phyloP scores from a whole-genome alignment of 129 eudicot genomes.

The Sambucus nigra region DNA sequence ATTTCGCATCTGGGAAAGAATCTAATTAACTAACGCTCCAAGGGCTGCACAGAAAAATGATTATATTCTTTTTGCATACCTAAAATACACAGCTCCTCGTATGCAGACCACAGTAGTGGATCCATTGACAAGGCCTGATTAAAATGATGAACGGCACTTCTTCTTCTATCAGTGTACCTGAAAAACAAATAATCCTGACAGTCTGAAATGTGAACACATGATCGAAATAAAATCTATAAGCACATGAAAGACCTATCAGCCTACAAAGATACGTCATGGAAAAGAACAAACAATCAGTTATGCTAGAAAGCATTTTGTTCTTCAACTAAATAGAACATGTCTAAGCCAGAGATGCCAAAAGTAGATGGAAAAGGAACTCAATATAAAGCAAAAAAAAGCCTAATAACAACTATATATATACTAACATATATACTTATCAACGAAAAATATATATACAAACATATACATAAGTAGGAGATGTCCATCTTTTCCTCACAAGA shows the following conservation, averaged over 20 bases:
- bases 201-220: background rate
- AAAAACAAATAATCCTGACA: slow-evolving; percentile 17
- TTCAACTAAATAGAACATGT: background rate
- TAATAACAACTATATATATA: background rate
- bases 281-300: background rate
- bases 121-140: slow-evolving; percentile 87
- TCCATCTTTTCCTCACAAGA: too few relatives aligned
- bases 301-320: background rate
- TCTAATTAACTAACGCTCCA: background rate
- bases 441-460: too few relatives aligned
- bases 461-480: too few relatives aligned
- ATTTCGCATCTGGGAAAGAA: too few relatives aligned
- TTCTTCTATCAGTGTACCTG: slow-evolving; percentile 89
- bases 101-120: slow-evolving; percentile 94
- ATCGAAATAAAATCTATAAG: background rate
- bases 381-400: background rate
- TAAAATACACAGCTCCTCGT: slow-evolving; percentile 87
- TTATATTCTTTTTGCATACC: slow-evolving; percentile 29
- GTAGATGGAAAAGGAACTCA: background rate
- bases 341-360: background rate
- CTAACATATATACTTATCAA: too few relatives aligned
- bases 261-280: background rate
- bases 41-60: background rate
- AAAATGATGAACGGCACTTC: slow-evolving; percentile 71
- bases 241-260: background rate